phyloP scores from a whole-genome alignment of 2,329 filamentous ascomycete species.

The Diaporthe eres region DNA sequence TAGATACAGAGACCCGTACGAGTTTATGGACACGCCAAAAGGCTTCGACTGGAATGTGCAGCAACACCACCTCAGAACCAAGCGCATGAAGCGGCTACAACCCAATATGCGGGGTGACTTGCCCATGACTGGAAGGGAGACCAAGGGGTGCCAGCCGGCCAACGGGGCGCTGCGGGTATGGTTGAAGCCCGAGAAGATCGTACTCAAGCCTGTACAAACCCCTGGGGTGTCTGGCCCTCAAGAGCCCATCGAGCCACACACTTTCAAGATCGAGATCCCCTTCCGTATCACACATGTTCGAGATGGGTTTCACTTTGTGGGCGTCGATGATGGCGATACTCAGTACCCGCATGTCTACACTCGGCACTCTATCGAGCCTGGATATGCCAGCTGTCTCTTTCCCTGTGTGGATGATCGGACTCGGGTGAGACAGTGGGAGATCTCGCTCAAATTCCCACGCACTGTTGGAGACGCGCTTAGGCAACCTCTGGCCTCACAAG shows the following conservation, averaged over 20 bases:
- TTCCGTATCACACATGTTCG: constrained; percentile 82
- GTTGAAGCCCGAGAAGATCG: constrained; percentile 54
- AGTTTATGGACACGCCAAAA: constrained; percentile 71
- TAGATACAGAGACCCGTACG: constrained; percentile 76
- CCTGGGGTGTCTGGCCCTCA: constrained; percentile 36
- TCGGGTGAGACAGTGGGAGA: constrained; percentile 83
- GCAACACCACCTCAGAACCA: constrained; percentile 82
- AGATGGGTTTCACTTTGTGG: constrained; percentile 93
- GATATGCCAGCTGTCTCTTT: constrained; percentile 88
- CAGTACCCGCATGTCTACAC: constrained; percentile 95
- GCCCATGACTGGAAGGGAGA: constrained; percentile 68
- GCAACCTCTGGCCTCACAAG: constrained; percentile 61
- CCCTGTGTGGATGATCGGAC: constrained; percentile 92
- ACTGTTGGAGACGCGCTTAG: constrained; percentile 85
- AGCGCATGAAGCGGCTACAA: constrained; percentile 71
- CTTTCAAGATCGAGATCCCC: constrained; percentile 72
- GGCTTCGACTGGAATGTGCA: constrained; percentile 75
- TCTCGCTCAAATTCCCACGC: constrained; percentile 87
- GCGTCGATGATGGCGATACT: constrained; percentile 82
- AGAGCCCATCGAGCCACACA: constrained; percentile 37
- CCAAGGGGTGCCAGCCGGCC: constrained; percentile 68
- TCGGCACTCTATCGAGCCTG: constrained; percentile 82
- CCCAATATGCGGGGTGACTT: constrained; percentile 67
- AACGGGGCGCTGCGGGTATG: constrained; percentile 65
- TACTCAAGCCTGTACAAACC: constrained; percentile 46